A percentile compares a stretch with the other conserved stretches of the same genome.
These are phyloP conservation scores for Botryotinia calthae DNA, from an alignment of 2,329 filamentous ascomycete species.

Conservation along the genomic window DNA sequence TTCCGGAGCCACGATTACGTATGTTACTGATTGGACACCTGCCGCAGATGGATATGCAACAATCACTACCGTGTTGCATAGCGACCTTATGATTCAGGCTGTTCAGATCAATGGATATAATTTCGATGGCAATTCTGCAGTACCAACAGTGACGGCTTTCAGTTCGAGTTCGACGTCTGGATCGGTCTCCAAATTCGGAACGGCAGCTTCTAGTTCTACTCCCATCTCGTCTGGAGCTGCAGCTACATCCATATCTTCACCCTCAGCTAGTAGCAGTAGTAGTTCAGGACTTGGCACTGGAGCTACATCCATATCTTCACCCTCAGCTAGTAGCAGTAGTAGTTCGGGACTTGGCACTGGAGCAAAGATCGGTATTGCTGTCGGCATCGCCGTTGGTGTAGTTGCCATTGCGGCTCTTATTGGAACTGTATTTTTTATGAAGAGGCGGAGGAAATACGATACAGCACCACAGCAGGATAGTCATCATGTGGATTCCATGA, in stretches of 20 bases:
- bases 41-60: not conserved
- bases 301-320: not conserved
- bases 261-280: not conserved
- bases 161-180: not conserved
- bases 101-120: slow-evolving; percentile 19
- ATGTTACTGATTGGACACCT: not conserved
- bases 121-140: slow-evolving; percentile 11
- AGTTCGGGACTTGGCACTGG: not conserved
- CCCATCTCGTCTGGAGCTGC: not conserved
- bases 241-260: not conserved
- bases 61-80: not conserved
- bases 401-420: not conserved
- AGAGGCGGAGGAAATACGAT: not conserved
- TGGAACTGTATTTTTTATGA: not conserved
- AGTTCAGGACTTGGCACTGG: too few species aligned
- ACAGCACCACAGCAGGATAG: not conserved
- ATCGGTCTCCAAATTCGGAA: not conserved
- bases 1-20: slow-evolving; percentile 5
- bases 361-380: not conserved
- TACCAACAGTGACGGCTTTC: slow-evolving; percentile 4
- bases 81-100: not conserved
- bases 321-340: not conserved
- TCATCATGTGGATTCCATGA: not conserved
- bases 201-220: not conserved
- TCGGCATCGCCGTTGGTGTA: not conserved